phyloP scores from a whole-genome alignment of 202 grass and related monocot species.

The Cymbopogon flexuosus region DNA sequence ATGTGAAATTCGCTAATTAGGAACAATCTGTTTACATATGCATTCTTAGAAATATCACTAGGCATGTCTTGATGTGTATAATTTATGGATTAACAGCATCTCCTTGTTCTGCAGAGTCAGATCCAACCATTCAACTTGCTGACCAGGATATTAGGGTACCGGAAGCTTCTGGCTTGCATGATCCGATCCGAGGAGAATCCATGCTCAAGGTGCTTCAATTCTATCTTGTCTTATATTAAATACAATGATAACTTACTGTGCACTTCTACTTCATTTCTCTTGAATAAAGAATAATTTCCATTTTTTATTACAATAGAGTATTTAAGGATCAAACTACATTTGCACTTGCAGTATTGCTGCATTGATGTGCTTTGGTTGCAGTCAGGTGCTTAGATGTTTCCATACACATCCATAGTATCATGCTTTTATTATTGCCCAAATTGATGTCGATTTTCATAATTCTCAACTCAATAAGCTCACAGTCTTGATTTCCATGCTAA shows the following conservation, averaged over 20 bases:
- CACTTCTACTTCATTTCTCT: neutral
- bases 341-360: neutral
- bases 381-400: neutral
- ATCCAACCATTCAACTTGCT: constrained; percentile 29
- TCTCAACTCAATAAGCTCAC: neutral
- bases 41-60: constrained; percentile 5
- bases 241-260: neutral
- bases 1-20: neutral
- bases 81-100: constrained; percentile 22
- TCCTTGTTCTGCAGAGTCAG: constrained; percentile 25
- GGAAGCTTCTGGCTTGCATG: constrained; percentile 39
- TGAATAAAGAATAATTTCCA: constrained; percentile 1
- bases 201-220: constrained; percentile 37
- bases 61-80: neutral
- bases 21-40: neutral
- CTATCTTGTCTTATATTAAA: constrained; percentile 21
- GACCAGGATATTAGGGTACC: constrained; percentile 32
- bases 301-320: neutral
- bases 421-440: neutral
- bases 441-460: neutral
- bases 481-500: neutral
- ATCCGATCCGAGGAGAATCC: constrained; percentile 37
- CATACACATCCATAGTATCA: neutral
- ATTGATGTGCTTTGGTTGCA: neutral
- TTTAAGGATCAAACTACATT: neutral